Percentiles rank a stretch among this genome's conserved stretches.
Conservation (phyloP, 306 rosid species). For the cucumber (Cucumis sativus) region Cucumber_9930_V3 NC_026660.2:30845501-30846000, state of each 20-base stretch:
- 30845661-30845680: neutral
- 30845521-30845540: neutral
- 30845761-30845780: neutral
- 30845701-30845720: neutral
- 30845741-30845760: neutral
- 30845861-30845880: slow-evolving; percentile 96
- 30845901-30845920: slow-evolving; percentile 80
- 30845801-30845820: slow-evolving; percentile 1
- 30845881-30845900: slow-evolving; percentile 95
- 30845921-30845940: slow-evolving; percentile 76
- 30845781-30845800: neutral
- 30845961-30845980: neutral
- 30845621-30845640: slow-evolving; percentile 72
- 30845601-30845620: slow-evolving; percentile 89
- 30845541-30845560: slow-evolving; percentile 41
- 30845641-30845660: slow-evolving; percentile 42
- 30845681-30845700: neutral
- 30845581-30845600: slow-evolving; percentile 96
- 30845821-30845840: slow-evolving; percentile 19
- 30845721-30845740: neutral
- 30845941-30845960: slow-evolving; percentile 79
- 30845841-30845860: slow-evolving; percentile 49
- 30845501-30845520: neutral
- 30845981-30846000: neutral
- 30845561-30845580: slow-evolving; percentile 98